Conservation (phyloP, 768 basidiomycete species). For the Amanita fuliginea region DNA sequence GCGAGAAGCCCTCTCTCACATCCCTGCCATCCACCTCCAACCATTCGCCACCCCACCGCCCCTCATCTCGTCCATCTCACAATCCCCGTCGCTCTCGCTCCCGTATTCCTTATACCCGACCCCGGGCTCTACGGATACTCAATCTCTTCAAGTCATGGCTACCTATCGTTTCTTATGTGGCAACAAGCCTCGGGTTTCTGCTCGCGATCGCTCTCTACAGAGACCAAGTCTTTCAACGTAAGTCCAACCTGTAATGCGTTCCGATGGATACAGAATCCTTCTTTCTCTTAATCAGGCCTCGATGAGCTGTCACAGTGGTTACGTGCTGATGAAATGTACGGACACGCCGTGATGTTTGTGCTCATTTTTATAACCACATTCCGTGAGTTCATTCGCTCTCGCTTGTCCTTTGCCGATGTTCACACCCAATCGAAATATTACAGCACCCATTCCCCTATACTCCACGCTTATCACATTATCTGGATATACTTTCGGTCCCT, state of each 20-base stretch:
- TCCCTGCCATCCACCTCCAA: neutral
- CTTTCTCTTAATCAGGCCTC: conserved; percentile 31
- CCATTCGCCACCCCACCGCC: conserved; percentile 10
- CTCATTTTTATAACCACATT: conserved; percentile 84
- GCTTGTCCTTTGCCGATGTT: neutral
- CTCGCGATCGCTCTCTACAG: conserved; percentile 79
- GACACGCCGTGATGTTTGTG: conserved; percentile 68
- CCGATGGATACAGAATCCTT: neutral
- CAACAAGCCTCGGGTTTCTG: conserved; percentile 69
- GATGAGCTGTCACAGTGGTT: conserved; percentile 77
- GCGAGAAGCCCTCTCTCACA: neutral
- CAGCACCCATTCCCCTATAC: conserved; percentile 86
- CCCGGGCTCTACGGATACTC: conserved; percentile 40
- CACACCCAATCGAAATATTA: neutral
- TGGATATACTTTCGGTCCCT: conserved; percentile 83
- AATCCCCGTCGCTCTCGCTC: neutral
- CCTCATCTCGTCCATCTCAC: conserved; percentile 12
- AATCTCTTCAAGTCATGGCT: conserved; percentile 64
- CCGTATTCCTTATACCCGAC: conserved; percentile 19
- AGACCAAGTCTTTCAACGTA: conserved; percentile 72
- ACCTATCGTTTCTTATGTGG: conserved; percentile 65
- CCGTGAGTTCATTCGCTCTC: conserved; percentile 42
- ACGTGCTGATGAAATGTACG: conserved; percentile 57
- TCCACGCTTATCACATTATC: conserved; percentile 88
- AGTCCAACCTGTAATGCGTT: conserved; percentile 17